Conservation (phyloP, 768 basidiomycete genomes). For the Boletus rubropictus region DNA sequence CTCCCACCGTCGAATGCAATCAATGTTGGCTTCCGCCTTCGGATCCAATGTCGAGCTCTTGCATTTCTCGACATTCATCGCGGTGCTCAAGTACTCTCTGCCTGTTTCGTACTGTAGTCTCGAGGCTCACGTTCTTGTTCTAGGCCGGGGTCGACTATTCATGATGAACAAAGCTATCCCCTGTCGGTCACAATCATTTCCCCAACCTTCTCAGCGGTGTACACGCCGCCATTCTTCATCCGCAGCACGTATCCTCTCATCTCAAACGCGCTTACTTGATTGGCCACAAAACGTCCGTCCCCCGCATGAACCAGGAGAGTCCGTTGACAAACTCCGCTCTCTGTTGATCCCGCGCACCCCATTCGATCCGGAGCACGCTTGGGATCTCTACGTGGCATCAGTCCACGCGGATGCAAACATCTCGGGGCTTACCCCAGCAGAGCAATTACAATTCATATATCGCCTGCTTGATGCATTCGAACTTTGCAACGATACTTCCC, state of each 20-base stretch:
- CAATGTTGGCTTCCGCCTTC: constrained; percentile 18
- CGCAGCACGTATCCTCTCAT: constrained; percentile 14
- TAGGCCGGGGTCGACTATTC: constrained; percentile 33
- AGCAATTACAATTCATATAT: constrained; percentile 28
- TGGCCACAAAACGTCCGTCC: background rate
- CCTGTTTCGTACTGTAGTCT: background rate
- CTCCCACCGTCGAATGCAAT: constrained; percentile 24
- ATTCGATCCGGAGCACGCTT: constrained; percentile 36
- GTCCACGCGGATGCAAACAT: constrained; percentile 6
- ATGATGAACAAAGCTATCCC: constrained; percentile 34
- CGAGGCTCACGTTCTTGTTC: constrained; percentile 6
- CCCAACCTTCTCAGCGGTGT: constrained; percentile 14
- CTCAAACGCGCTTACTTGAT: constrained; percentile 11
- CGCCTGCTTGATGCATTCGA: constrained; percentile 15
- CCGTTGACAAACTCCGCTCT: constrained; percentile 14
- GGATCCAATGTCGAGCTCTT: constrained; percentile 36
- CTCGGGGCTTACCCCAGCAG: constrained; percentile 13
- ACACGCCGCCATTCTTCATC: constrained; percentile 22
- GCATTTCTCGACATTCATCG: constrained; percentile 41
- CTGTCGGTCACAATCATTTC: constrained; percentile 18
- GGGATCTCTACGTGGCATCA: constrained; percentile 33
- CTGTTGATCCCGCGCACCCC: constrained; percentile 15
- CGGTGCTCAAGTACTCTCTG: constrained; percentile 44
- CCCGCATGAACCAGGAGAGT: constrained; percentile 4
- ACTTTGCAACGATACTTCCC: constrained; percentile 9